These are phyloP conservation scores for Furcasterigmium sp. DNA, from an alignment of 2,329 filamentous ascomycete genomes.

Conservation along the genomic window DNA sequence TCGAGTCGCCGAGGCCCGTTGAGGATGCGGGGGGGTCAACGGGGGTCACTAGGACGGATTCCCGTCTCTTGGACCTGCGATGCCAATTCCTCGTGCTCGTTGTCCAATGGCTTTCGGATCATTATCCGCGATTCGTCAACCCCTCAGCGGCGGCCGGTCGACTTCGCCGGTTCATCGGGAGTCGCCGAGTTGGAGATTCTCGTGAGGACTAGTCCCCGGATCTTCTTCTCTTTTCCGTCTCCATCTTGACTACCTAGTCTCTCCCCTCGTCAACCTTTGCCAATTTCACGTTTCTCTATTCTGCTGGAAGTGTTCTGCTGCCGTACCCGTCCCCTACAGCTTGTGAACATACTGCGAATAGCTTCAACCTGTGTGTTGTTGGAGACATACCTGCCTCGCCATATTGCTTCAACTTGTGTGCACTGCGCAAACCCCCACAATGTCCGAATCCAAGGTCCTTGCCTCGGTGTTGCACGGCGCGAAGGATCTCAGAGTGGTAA, in stretches of 20 bases:
- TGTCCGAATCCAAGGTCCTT: slow-evolving; percentile 22
- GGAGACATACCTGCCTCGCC: no score
- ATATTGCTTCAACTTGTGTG: no score
- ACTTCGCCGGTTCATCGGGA: not conserved
- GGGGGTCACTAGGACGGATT: no score
- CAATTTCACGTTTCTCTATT: no score
- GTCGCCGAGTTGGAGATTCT: not conserved
- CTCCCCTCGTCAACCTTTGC: not conserved
- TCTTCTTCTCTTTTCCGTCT: not conserved
- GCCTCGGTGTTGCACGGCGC: slow-evolving; percentile 51
- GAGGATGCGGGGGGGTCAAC: no score
- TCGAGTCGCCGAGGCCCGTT: not conserved
- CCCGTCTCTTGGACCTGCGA: no score
- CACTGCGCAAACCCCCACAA: not conserved
- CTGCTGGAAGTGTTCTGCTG: no score
- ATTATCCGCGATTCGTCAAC: not conserved
- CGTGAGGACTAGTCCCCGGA: not conserved
- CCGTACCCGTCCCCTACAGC: no score
- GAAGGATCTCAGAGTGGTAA: slow-evolving; percentile 44
- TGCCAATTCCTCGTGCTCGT: no score
- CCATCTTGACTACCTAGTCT: not conserved
- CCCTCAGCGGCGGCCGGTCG: not conserved
- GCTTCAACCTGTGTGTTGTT: not conserved
- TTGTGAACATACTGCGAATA: not conserved
- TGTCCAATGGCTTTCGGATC: not conserved